A percentile compares a stretch with the other conserved stretches of the same genome.
Evolutionary conservation across 2,329 filamentous ascomycete genomes (phyloP).

Genomic region (Aspergillus sp.): DNA sequence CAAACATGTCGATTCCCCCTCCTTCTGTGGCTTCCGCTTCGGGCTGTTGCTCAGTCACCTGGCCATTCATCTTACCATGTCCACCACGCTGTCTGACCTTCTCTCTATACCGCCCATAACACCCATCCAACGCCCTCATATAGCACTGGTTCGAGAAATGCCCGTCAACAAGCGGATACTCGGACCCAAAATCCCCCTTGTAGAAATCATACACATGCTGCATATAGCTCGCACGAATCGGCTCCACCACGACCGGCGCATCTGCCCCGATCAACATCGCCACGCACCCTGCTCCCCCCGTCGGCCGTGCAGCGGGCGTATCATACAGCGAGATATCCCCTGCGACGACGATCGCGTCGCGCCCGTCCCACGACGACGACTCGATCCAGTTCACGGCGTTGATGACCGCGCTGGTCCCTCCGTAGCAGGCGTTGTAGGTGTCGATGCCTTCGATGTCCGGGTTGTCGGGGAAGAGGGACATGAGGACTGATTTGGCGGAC

Average conservation of each 20-base stretch:
- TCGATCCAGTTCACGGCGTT: slow-evolving; percentile 84
- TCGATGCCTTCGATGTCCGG: slow-evolving; percentile 82
- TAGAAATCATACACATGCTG: slow-evolving; percentile 86
- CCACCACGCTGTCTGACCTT: slow-evolving; percentile 35
- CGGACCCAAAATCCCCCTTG: slow-evolving; percentile 83
- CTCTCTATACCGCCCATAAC: slow-evolving; percentile 73
- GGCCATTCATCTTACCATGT: slow-evolving; percentile 31
- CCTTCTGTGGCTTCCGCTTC: slow-evolving; percentile 43
- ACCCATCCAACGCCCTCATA: slow-evolving; percentile 73
- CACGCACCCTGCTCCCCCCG: slow-evolving; percentile 75
- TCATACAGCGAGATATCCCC: slow-evolving; percentile 84
- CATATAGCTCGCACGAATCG: slow-evolving; percentile 78
- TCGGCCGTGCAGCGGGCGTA: slow-evolving; percentile 78
- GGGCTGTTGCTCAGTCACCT: slow-evolving; percentile 39
- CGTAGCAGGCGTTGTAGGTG: slow-evolving; percentile 82
- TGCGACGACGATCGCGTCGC: slow-evolving; percentile 75
- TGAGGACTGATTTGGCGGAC: slow-evolving; percentile 83
- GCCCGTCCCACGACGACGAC: slow-evolving; percentile 82
- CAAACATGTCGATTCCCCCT: slow-evolving; percentile 73
- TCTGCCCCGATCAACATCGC: slow-evolving; percentile 77
- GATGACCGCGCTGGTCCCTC: slow-evolving; percentile 80
- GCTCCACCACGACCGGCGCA: slow-evolving; percentile 73
- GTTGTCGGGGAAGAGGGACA: slow-evolving; percentile 83
- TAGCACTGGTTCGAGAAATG: slow-evolving; percentile 83
- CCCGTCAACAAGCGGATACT: slow-evolving; percentile 82